Base-by-base conservation (phyloP, 306 rosid species). In the Carpinus fangiana region DNA sequence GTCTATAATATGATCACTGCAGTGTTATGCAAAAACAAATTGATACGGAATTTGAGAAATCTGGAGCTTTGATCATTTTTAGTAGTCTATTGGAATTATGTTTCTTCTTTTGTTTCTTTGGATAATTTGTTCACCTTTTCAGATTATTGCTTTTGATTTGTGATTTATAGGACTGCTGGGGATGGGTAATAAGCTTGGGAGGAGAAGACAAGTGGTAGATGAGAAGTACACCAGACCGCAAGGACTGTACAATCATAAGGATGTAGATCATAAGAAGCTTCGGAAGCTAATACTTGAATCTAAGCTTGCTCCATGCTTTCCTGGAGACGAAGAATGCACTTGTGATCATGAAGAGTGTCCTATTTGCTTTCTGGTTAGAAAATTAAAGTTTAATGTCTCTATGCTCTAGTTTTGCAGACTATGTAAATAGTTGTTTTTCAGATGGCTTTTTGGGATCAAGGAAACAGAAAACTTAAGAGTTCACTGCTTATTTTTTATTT, bases 131-230 rank as follows among this genome's bases (percentile, higher is more conserved):
- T 41, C 51, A 67, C 9, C 13, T 18, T 36, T 65, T 41, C 28
- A 67, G 50, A 18, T 67, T 41, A 13, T 67, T 18, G 20, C 26
- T 67, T 18, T 67, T 47, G 26, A 38, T 41, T 38, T n/a, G n/a
- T 64, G 20, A 36, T 65, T 36, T 17, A 28, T 65, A 34, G 47
- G 8, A 16, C 45, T 14, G 45, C 16, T 0, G 51, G 51, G 75
- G 82, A 95, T 95, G 99, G 99, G 99, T 89, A 95, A 95, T 91
- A 95, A 93, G 82, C 93, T 95, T 6, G 99, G 97, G 81, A 93
- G 95, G 84, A 90, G 90, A 86, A 90, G 96, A 79, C 99, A 93
- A 77, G 91, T 93, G 81, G 88, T 95, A 50, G 99, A 95, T 84
- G 96, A 96, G 82, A 93, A 90, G 76, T 96, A 89, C 85, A 96